Evolutionary conservation across 2,329 filamentous ascomycete species (phyloP).

Genomic region (Fusarium haematococcum): DNA sequence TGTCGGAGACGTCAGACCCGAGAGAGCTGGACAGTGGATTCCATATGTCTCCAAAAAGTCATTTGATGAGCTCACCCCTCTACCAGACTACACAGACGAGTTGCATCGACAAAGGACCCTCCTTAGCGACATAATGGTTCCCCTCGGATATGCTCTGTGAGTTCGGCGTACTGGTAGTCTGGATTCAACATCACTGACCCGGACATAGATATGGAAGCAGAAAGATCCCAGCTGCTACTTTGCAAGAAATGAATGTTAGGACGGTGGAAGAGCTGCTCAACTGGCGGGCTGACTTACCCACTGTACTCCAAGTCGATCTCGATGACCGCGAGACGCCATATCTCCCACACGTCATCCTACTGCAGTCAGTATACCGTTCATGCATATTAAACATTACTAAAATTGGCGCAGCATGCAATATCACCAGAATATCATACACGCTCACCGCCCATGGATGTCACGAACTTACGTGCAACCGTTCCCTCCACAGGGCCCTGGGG

Average conservation of each 20-base stretch:
- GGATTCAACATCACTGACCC: neutral
- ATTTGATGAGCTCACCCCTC: slow-evolving; percentile 13
- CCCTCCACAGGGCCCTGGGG: slow-evolving; percentile 38
- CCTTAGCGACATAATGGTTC: slow-evolving; percentile 40
- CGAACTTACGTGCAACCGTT: slow-evolving; percentile 34
- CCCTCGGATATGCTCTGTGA: slow-evolving; percentile 40
- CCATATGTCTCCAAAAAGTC: slow-evolving; percentile 25
- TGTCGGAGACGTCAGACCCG: slow-evolving; percentile 6
- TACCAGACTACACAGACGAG: slow-evolving; percentile 28
- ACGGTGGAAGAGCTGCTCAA: slow-evolving; percentile 31
- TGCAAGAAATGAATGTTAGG: slow-evolving; percentile 36
- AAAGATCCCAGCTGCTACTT: slow-evolving; percentile 16
- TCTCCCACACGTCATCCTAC: slow-evolving; percentile 41
- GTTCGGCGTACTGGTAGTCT: neutral
- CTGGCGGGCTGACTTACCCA: slow-evolving; percentile 36
- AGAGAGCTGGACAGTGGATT: slow-evolving; percentile 19
- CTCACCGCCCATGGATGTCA: slow-evolving; percentile 45
- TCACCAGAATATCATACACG: slow-evolving; percentile 42
- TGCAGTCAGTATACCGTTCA: slow-evolving; percentile 31
- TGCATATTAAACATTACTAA: neutral
- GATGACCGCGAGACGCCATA: slow-evolving; percentile 24
- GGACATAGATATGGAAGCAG: slow-evolving; percentile 35
- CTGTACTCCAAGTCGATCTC: slow-evolving; percentile 31
- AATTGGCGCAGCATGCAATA: slow-evolving; percentile 41
- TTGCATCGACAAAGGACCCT: slow-evolving; percentile 26